These are phyloP conservation scores for Lizonia empirigonia DNA, from an alignment of 2,329 filamentous ascomycete species.

Conservation along the genomic window DNA sequence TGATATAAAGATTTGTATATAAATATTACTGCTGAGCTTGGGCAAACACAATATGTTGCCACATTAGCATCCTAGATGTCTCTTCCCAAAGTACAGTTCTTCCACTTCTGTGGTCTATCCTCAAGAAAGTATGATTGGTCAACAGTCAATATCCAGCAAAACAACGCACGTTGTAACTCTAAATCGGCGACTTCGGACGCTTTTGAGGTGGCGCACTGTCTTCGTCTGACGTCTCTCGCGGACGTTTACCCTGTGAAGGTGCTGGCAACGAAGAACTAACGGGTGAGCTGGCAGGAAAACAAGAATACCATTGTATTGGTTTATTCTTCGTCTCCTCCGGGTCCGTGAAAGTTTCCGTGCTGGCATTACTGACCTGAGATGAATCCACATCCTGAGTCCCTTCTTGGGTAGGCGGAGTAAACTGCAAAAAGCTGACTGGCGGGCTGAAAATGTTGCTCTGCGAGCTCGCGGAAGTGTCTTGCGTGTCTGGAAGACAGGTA, in stretches of 20 bases:
- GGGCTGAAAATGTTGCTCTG: conserved; percentile 7
- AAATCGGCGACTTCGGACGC: neutral
- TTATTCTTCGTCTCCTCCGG: neutral
- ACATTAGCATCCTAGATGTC: no score
- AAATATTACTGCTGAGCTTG: no score
- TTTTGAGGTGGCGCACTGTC: neutral
- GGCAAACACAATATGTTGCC: no score
- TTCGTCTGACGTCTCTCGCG: neutral
- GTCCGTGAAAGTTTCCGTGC: neutral
- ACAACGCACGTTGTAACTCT: neutral
- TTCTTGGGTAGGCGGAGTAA: conserved; percentile 1
- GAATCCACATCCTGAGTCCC: neutral
- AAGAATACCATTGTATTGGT: no score
- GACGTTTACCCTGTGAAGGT: neutral
- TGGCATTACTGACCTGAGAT: no score
- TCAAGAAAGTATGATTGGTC: no score
- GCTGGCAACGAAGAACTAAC: no score
- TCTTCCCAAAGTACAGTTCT: no score
- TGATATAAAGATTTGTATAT: no score
- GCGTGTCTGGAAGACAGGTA: neutral
- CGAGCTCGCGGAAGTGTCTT: neutral
- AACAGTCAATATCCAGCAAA: no score
- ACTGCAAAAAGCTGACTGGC: neutral
- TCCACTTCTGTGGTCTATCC: no score
- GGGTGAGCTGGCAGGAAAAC: neutral